Percentiles rank a stretch among this genome's conserved stretches.
phyloP scores from a whole-genome alignment of 805 yeast species.

The Danielozyma ontarioensis region DNA sequence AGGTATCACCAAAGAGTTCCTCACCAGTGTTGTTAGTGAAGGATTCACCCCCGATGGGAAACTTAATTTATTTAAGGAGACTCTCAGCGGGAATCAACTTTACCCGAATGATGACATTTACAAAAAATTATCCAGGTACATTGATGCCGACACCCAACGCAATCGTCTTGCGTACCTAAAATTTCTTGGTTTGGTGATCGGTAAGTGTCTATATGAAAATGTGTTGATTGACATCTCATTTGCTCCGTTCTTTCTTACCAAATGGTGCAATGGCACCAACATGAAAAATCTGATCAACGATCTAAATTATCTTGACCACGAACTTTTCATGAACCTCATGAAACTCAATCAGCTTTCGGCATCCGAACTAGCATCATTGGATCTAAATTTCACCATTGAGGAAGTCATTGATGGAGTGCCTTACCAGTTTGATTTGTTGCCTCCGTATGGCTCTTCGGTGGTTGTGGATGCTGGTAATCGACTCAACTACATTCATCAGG shows the following conservation, averaged over 20 bases:
- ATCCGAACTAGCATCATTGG: constrained; percentile 53
- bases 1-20: constrained; percentile 87
- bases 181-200: constrained; percentile 79
- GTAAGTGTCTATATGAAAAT: constrained; percentile 83
- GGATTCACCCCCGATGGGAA: constrained; percentile 47
- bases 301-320: constrained; percentile 62
- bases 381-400: constrained; percentile 61
- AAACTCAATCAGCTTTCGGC: constrained; percentile 53
- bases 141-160: constrained; percentile 24
- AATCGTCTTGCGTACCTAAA: constrained; percentile 30
- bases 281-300: constrained; percentile 72
- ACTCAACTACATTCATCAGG: constrained; percentile 66
- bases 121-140: constrained; percentile 22
- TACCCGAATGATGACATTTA: constrained; percentile 67
- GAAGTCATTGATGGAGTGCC: constrained; percentile 38
- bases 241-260: constrained; percentile 76
- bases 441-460: constrained; percentile 49
- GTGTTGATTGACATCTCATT: constrained; percentile 77
- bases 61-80: constrained; percentile 34
- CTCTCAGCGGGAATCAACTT: constrained; percentile 49
- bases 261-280: constrained; percentile 49
- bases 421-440: constrained; percentile 50
- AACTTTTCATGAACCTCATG: constrained; percentile 58
- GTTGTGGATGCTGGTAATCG: constrained; percentile 59
- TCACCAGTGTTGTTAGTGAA: constrained; percentile 65